A percentile compares a stretch with the other conserved stretches of the same genome.
These are phyloP conservation scores for Grosmannia huntii DNA, from an alignment of 2,329 filamentous ascomycete species.

Conservation along the genomic window DNA sequence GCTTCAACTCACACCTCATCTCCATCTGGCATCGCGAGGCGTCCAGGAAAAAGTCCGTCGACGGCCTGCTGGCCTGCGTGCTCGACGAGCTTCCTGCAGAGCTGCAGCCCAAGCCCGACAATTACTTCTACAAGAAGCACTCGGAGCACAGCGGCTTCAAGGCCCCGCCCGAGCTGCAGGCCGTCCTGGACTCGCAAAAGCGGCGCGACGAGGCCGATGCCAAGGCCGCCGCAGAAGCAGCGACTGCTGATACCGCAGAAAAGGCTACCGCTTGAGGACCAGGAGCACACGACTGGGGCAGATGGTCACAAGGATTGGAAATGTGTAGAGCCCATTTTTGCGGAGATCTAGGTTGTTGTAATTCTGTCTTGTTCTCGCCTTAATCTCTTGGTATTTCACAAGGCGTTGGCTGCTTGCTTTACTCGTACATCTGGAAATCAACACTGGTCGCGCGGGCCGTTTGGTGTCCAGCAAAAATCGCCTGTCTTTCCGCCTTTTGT, in stretches of 20 bases:
- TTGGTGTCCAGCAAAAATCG: too few relatives aligned
- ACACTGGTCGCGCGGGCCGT: neutral
- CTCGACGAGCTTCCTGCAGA: slow-evolving; percentile 61
- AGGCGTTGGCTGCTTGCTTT: slow-evolving; percentile 1
- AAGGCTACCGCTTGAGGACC: neutral
- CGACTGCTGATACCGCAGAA: neutral
- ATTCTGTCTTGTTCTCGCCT: neutral
- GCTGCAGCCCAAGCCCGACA: slow-evolving; percentile 55
- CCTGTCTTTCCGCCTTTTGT: neutral
- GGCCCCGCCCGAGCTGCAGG: slow-evolving; percentile 44
- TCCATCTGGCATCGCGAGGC: slow-evolving; percentile 89
- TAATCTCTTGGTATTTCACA: neutral
- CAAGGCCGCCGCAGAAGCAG: slow-evolving; percentile 11
- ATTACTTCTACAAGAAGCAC: slow-evolving; percentile 82
- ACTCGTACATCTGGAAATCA: neutral
- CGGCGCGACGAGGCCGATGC: slow-evolving; percentile 25
- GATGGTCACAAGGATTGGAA: neutral
- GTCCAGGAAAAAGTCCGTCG: slow-evolving; percentile 65
- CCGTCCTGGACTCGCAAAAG: slow-evolving; percentile 43
- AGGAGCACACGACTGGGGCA: neutral
- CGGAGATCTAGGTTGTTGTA: neutral
- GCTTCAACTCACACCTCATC: slow-evolving; percentile 81
- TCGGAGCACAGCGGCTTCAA: slow-evolving; percentile 76
- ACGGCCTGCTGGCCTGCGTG: slow-evolving; percentile 60
- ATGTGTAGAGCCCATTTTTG: neutral